Evolutionary conservation across 2,329 filamentous ascomycete species (phyloP).

Genomic region (Diaporthe ilicicola): DNA sequence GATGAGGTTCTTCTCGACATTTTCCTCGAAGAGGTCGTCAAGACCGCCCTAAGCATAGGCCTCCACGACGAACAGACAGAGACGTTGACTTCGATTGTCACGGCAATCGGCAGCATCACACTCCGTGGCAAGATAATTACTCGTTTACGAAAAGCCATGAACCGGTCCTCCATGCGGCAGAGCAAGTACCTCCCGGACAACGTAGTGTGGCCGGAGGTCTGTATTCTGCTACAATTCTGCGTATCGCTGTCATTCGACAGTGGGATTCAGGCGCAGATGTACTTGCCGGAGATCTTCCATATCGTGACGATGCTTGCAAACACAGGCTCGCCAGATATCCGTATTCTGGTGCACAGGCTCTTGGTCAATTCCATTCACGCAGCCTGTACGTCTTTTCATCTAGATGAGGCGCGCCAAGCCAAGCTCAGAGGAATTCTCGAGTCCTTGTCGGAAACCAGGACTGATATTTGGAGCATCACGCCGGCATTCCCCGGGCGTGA

Average conservation of each 20-base stretch:
- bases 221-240: slow-evolving; percentile 72
- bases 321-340: slow-evolving; percentile 65
- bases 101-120: slow-evolving; percentile 71
- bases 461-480: slow-evolving; percentile 64
- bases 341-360: slow-evolving; percentile 68
- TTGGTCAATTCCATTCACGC: slow-evolving; percentile 74
- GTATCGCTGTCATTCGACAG: slow-evolving; percentile 74
- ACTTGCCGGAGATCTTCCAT: slow-evolving; percentile 74
- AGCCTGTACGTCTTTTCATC: slow-evolving; percentile 69
- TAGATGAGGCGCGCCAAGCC: slow-evolving; percentile 67
- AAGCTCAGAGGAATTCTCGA: slow-evolving; percentile 66
- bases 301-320: slow-evolving; percentile 76
- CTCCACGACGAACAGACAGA: slow-evolving; percentile 67
- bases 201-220: slow-evolving; percentile 74
- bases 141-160: slow-evolving; percentile 71
- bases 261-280: slow-evolving; percentile 72
- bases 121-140: slow-evolving; percentile 72
- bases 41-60: slow-evolving; percentile 66
- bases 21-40: slow-evolving; percentile 73
- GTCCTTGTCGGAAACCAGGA: slow-evolving; percentile 66
- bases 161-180: slow-evolving; percentile 72
- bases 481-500: slow-evolving; percentile 55
- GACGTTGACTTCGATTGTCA: slow-evolving; percentile 68
- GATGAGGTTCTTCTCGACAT: slow-evolving; percentile 74
- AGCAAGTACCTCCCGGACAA: slow-evolving; percentile 73